These are phyloP conservation scores for Poteriospumella lacustris DNA, from an alignment of 108 stramenopile species.

Conservation along the genomic window DNA sequence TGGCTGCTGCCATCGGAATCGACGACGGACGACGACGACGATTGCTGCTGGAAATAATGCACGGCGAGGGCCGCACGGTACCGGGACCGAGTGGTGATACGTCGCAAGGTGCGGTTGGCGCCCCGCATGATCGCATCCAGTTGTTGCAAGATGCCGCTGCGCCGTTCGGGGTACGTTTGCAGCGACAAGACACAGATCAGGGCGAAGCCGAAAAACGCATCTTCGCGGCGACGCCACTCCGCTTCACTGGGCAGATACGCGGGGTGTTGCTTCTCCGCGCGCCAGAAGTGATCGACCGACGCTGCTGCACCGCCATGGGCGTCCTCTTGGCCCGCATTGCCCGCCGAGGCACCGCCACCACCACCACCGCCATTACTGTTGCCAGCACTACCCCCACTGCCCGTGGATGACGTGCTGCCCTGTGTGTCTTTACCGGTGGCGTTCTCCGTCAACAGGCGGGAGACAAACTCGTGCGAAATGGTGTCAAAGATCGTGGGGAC, in stretches of 20 bases:
- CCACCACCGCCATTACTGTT: background rate
- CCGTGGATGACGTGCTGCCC: background rate
- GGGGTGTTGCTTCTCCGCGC: background rate
- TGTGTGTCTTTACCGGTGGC: background rate
- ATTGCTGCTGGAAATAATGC: background rate
- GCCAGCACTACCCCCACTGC: background rate
- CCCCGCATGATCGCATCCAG: background rate
- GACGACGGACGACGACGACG: background rate
- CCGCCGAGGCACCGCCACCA: background rate
- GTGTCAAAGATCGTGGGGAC: no score
- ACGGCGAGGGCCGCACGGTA: slow-evolving; percentile 1
- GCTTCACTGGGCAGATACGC: background rate
- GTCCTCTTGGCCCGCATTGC: background rate
- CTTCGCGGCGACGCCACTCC: slow-evolving; percentile 19
- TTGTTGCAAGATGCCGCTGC: background rate
- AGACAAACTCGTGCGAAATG: no score
- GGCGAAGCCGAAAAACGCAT: background rate
- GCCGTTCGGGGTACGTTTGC: background rate
- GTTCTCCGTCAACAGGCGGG: no score
- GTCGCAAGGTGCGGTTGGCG: background rate
- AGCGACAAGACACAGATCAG: background rate
- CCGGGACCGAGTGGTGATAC: background rate
- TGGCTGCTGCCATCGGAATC: background rate
- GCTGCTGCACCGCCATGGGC: background rate
- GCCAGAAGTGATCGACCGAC: background rate